A percentile compares a stretch with the other conserved stretches of the same genome.
Evolutionary conservation across 495 filamentous ascomycete genomes (phyloP).

Genomic region (Paragyromitra xinjiangensis): DNA sequence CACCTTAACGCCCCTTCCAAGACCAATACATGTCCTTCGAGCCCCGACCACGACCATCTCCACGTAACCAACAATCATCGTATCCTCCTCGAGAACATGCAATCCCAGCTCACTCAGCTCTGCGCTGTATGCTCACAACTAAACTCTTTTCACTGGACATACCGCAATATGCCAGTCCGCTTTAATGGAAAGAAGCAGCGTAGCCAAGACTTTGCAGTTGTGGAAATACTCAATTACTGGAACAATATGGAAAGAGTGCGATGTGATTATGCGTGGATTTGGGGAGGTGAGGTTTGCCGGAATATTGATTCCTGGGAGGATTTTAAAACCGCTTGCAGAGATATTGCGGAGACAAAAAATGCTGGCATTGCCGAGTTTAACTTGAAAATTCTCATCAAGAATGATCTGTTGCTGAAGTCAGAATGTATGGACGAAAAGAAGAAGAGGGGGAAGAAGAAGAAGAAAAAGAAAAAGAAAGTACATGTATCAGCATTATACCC

Average conservation of each 20-base stretch:
- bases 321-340: slow-evolving; percentile 1
- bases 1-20: slow-evolving; percentile 11
- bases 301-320: slow-evolving; percentile 17
- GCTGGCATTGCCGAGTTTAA: slow-evolving; percentile 20
- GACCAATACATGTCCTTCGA: slow-evolving; percentile 1
- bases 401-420: background rate
- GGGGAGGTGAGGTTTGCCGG: slow-evolving; percentile 3
- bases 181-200: background rate
- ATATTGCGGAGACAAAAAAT: background rate
- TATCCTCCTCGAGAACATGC: slow-evolving; percentile 19
- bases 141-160: background rate
- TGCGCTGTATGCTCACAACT: background rate
- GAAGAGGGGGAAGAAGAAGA: slow-evolving; percentile 17
- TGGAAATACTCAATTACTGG: slow-evolving; percentile 11
- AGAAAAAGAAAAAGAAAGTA: background rate
- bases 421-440: background rate
- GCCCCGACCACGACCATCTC: slow-evolving; percentile 26
- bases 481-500: background rate
- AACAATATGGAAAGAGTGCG: slow-evolving; percentile 5
- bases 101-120: slow-evolving; percentile 7
- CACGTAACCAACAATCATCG: slow-evolving; percentile 40
- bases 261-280: slow-evolving; percentile 30
- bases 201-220: background rate
- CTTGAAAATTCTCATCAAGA: slow-evolving; percentile 7
- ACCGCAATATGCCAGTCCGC: background rate